Evolutionary conservation across 2,329 filamentous ascomycete genomes (phyloP).

Genomic region (Podosphaera leucotricha): DNA sequence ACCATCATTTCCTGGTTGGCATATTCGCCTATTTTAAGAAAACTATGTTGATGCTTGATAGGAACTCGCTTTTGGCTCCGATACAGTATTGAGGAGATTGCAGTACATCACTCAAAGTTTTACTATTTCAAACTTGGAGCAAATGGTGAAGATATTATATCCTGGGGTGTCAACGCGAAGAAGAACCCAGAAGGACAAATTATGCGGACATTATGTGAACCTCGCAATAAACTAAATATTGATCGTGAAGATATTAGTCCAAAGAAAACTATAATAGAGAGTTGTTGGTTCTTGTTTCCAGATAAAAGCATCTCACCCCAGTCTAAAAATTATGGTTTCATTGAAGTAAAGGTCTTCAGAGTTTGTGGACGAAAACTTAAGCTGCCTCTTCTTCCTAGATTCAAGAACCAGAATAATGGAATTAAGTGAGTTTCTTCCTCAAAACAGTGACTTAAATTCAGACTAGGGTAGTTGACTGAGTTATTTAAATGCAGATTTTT

Average conservation of each 20-base stretch:
- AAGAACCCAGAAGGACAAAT: conserved; percentile 18
- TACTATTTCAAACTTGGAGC: conserved; percentile 32
- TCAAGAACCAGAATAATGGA: conserved; percentile 27
- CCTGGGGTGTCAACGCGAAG: conserved; percentile 26
- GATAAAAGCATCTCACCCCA: background rate
- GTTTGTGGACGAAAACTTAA: conserved; percentile 23
- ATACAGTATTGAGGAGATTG: conserved; percentile 19
- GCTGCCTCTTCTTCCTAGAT: conserved; percentile 20
- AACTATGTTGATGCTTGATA: conserved; percentile 11
- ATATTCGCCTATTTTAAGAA: background rate
- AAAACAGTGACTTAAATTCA: background rate
- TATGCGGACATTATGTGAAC: conserved; percentile 25
- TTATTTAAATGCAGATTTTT: background rate
- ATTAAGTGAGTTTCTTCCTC: conserved; percentile 23
- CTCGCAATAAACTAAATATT: conserved; percentile 17
- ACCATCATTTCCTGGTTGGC: conserved; percentile 27
- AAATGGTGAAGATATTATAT: conserved; percentile 27
- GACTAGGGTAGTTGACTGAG: background rate
- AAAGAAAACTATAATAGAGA: conserved; percentile 15
- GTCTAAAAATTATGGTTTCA: conserved; percentile 20
- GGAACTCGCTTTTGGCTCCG: conserved; percentile 29
- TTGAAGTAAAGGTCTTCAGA: conserved; percentile 29
- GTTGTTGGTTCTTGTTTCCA: conserved; percentile 2
- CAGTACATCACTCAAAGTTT: conserved; percentile 17
- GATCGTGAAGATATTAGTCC: conserved; percentile 11